phyloP scores from a whole-genome alignment of 441 rosid genomes.

The Gossypium gossypioides region DNA sequence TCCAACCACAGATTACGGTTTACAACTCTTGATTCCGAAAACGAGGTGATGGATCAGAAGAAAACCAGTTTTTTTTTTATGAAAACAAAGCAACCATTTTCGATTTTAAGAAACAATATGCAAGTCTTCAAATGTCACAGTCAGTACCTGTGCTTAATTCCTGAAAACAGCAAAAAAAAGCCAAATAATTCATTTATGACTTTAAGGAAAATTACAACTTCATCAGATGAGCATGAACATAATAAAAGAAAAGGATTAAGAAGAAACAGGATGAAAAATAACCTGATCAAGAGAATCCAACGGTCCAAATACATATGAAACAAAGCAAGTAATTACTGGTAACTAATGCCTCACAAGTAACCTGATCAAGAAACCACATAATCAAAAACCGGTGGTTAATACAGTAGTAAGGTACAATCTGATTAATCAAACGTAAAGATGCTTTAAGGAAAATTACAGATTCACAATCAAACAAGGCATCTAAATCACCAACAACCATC shows the following conservation, averaged over 20 bases:
- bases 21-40: slow-evolving; percentile 5
- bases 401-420: not conserved
- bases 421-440: slow-evolving; percentile 5
- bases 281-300: slow-evolving; percentile 24
- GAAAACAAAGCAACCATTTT: not conserved
- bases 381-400: not conserved
- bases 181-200: slow-evolving; percentile 8
- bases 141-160: slow-evolving; percentile 11
- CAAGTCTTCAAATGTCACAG: not conserved
- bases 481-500: not conserved
- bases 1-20: not conserved
- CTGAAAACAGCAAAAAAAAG: slow-evolving; percentile 8
- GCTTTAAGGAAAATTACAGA: slow-evolving; percentile 6
- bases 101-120: not conserved
- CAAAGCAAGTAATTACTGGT: not conserved
- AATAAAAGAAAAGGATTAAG: not conserved
- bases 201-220: not conserved
- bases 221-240: slow-evolving; percentile 9
- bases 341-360: slow-evolving; percentile 12
- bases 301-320: slow-evolving; percentile 3
- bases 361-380: slow-evolving; percentile 18
- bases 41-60: slow-evolving; percentile 11
- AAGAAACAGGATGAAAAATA: slow-evolving; percentile 7
- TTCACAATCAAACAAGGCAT: not conserved
- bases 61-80: not conserved